Conservation (phyloP, 106 monocot genomes). For the Apostasia ramifera region DNA sequence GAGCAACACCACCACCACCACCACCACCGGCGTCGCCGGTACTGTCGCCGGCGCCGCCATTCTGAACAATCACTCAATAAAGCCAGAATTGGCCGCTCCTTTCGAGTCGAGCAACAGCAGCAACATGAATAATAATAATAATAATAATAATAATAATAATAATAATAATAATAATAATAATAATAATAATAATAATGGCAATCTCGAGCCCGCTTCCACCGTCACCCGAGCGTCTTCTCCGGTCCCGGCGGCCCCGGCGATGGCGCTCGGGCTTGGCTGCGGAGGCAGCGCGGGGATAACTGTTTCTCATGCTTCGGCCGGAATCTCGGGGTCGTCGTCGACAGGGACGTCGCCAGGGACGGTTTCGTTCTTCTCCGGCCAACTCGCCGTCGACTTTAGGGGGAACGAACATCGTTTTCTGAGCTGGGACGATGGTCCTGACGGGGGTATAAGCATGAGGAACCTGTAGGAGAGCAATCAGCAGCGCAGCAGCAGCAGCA, state of each 20-base stretch:
- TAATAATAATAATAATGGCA: slow-evolving; percentile 1
- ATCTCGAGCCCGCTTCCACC: slow-evolving; percentile 2
- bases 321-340: slow-evolving; percentile 18
- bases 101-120: not conserved
- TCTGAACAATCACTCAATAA: not conserved
- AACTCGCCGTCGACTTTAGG: slow-evolving; percentile 11
- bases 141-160: not conserved
- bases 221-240: slow-evolving; percentile 8
- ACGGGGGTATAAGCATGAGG: slow-evolving; percentile 11
- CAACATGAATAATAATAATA: slow-evolving; percentile 1
- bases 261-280: slow-evolving; percentile 19
- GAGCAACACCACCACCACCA: not conserved
- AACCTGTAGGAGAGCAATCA: slow-evolving; percentile 8
- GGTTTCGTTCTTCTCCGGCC: slow-evolving; percentile 8
- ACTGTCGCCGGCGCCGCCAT: not conserved
- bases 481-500: not conserved
- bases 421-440: slow-evolving; percentile 17
- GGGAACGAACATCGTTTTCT: slow-evolving; percentile 16
- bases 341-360: slow-evolving; percentile 15
- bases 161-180: not conserved
- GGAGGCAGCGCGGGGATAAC: not conserved
- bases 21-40: not conserved
- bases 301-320: not conserved
- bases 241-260: not conserved
- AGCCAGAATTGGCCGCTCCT: not conserved